phyloP scores from a whole-genome alignment of 768 basidiomycete species.

The Amanita thiersii region DNA sequence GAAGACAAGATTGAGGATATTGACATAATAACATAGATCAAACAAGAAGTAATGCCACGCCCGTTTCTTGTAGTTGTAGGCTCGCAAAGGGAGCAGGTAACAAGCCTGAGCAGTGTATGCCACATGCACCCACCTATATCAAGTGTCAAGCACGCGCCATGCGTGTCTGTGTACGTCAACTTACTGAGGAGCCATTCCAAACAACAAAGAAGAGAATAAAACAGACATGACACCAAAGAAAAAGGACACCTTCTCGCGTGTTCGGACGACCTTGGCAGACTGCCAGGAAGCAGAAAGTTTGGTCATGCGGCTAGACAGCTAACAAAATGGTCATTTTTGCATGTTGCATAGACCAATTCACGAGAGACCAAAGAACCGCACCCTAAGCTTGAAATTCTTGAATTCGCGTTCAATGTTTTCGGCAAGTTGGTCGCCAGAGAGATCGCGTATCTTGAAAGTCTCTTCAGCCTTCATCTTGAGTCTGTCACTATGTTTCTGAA shows the following conservation, averaged over 20 bases:
- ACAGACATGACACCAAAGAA: conserved; percentile 91
- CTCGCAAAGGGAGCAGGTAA: conserved; percentile 77
- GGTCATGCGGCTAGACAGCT: conserved; percentile 80
- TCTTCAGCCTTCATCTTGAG: conserved; percentile 76
- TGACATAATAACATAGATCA: conserved; percentile 90
- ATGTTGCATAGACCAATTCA: conserved; percentile 9
- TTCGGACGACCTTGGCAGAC: conserved; percentile 79
- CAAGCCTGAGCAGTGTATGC: conserved; percentile 73
- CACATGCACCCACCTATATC: conserved; percentile 77
- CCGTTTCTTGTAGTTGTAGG: conserved; percentile 85
- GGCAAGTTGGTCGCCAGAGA: conserved; percentile 55
- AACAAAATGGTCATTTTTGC: conserved; percentile 1
- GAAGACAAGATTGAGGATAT: conserved; percentile 84
- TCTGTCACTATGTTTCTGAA: conserved; percentile 81
- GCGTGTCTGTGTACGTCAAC: conserved; percentile 21
- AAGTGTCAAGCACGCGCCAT: conserved; percentile 11
- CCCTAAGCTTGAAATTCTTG: conserved; percentile 82
- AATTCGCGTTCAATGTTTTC: conserved; percentile 84
- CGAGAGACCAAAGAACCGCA: conserved; percentile 20
- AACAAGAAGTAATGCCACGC: conserved; percentile 94
- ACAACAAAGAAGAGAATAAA: conserved; percentile 75
- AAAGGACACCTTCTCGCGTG: conserved; percentile 83
- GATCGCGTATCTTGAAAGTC: conserved; percentile 51
- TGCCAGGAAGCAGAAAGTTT: conserved; percentile 83
- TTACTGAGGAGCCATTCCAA: conserved; percentile 82